These are phyloP conservation scores for Penicillium bovifimosum DNA, from an alignment of 495 filamentous ascomycete species.

Conservation along the genomic window DNA sequence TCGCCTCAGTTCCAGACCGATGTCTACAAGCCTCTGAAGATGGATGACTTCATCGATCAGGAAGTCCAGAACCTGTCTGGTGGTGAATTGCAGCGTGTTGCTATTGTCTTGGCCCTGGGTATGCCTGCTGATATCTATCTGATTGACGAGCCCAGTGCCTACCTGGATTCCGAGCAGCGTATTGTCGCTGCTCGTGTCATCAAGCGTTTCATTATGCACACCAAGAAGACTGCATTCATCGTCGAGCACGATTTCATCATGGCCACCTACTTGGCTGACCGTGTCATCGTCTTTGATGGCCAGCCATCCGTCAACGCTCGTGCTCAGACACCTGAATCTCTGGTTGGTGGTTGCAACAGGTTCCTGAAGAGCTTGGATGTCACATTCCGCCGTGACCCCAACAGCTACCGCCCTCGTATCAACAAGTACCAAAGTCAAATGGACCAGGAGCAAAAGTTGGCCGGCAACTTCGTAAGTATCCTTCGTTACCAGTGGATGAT, in stretches of 20 bases:
- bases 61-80: constrained; percentile 98
- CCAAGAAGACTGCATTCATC: constrained; percentile 98
- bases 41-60: constrained; percentile 98
- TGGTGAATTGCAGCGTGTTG: constrained; percentile 98
- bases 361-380: constrained; percentile 95
- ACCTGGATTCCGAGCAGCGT: constrained; percentile 98
- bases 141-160: constrained; percentile 92
- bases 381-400: constrained; percentile 96
- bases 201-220: constrained; percentile 99
- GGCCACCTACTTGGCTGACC: constrained; percentile 94
- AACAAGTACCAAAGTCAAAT: constrained; percentile 95
- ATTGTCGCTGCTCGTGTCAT: constrained; percentile 95
- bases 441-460: constrained; percentile 94
- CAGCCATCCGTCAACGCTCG: constrained; percentile 80
- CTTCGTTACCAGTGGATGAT: neutral
- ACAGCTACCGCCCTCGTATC: constrained; percentile 92
- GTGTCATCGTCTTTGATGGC: constrained; percentile 97
- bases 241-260: constrained; percentile 99
- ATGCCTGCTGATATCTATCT: constrained; percentile 97
- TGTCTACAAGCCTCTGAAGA: constrained; percentile 95
- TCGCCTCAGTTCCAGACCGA: constrained; percentile 98
- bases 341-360: constrained; percentile 93
- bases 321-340: constrained; percentile 83
- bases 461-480: constrained; percentile 71
- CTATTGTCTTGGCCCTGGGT: constrained; percentile 92